These are phyloP conservation scores for Neopestalotiopsis rosae DNA, from an alignment of 2,329 filamentous ascomycete genomes.

Conservation along the genomic window DNA sequence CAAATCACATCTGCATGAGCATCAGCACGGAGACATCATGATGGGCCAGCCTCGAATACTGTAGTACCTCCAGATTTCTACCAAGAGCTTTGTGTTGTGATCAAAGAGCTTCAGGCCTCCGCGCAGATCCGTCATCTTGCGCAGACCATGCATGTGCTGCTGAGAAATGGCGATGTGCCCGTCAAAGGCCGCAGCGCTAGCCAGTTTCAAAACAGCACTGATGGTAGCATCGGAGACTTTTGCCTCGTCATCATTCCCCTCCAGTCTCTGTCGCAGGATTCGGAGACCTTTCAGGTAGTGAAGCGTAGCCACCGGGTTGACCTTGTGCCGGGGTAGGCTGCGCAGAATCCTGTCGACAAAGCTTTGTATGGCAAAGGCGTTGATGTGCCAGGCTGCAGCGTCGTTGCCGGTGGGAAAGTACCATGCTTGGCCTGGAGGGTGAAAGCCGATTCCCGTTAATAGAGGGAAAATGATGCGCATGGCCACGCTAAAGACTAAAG, in stretches of 20 bases:
- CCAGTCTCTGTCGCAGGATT: constrained; percentile 39
- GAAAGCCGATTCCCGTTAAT: no score
- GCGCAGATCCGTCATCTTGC: constrained; percentile 41
- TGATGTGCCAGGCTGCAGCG: constrained; percentile 2
- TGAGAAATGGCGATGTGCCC: constrained; percentile 34
- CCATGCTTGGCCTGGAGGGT: not conserved
- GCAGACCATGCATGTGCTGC: constrained; percentile 42
- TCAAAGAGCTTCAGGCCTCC: constrained; percentile 39
- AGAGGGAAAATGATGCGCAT: no score
- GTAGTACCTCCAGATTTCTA: constrained; percentile 34
- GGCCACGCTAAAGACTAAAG: no score
- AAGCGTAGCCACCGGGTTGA: constrained; percentile 21
- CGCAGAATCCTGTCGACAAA: constrained; percentile 35
- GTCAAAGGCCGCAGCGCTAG: constrained; percentile 33
- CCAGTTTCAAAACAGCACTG: constrained; percentile 37
- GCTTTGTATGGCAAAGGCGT: constrained; percentile 28
- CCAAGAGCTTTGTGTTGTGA: constrained; percentile 38
- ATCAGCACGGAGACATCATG: not conserved
- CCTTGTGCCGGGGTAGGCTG: not conserved
- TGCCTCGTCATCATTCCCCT: constrained; percentile 24
- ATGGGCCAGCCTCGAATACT: not conserved
- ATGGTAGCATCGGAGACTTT: constrained; percentile 37
- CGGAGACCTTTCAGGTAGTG: constrained; percentile 35
- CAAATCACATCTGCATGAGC: constrained; percentile 23
- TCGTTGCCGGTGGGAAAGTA: not conserved